Evolutionary conservation across 805 yeast genomes (phyloP).

Genomic region (Saccharomycopsis fibuligera): DNA sequence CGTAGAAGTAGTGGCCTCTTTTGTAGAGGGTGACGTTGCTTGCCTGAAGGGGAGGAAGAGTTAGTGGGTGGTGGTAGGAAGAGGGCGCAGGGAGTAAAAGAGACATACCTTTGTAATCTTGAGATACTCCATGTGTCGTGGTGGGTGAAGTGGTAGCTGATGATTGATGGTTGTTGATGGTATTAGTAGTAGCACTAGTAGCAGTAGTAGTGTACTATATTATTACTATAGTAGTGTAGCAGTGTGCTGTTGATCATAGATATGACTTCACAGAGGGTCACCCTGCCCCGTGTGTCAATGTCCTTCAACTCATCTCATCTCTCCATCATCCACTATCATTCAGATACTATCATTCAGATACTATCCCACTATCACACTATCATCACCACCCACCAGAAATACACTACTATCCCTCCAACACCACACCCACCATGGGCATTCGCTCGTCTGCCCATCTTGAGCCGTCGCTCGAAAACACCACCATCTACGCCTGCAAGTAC

Average conservation of each 20-base stretch:
- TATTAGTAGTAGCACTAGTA: too few species aligned
- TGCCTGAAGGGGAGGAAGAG: constrained; percentile 28
- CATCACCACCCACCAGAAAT: not conserved
- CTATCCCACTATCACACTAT: too few species aligned
- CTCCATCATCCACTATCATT: too few species aligned
- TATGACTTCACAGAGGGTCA: too few species aligned
- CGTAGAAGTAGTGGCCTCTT: constrained; percentile 49
- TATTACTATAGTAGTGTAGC: too few species aligned
- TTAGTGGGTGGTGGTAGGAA: not conserved
- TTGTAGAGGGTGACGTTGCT: constrained; percentile 48
- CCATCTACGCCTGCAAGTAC: constrained; percentile 32
- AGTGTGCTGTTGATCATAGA: too few species aligned
- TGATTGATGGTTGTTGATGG: not conserved
- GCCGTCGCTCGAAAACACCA: not conserved
- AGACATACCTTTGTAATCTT: constrained; percentile 44
- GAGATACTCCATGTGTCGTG: constrained; percentile 43
- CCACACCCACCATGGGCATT: constrained; percentile 2
- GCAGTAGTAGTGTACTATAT: too few species aligned
- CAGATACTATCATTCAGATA: too few species aligned
- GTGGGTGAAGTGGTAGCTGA: not conserved
- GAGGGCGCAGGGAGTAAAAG: not conserved
- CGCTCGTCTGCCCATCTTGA: constrained; percentile 3
- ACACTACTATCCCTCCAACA: not conserved
- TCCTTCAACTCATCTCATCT: too few species aligned
- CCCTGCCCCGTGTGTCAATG: too few species aligned